These are phyloP conservation scores for Suillus decipiens DNA, from an alignment of 768 basidiomycete genomes.

Conservation along the genomic window DNA sequence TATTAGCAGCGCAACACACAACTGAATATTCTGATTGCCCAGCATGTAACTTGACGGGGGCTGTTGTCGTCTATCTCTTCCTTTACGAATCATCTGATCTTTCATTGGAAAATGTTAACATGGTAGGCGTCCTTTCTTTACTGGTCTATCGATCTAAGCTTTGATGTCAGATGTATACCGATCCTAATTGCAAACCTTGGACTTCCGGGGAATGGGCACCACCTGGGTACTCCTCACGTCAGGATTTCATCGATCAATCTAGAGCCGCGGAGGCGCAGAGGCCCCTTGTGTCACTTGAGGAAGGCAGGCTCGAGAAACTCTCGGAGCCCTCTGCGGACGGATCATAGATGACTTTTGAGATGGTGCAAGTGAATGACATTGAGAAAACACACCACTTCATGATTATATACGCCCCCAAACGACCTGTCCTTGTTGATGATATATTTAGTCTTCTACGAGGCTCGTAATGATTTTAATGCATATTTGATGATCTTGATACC, in stretches of 20 bases:
- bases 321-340: background rate
- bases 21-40: background rate
- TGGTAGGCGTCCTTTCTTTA: conserved; percentile 34
- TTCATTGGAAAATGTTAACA: conserved; percentile 65
- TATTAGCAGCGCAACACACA: background rate
- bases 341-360: background rate
- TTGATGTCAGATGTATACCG: conserved; percentile 57
- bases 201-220: conserved; percentile 62
- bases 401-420: background rate
- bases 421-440: background rate
- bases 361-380: background rate
- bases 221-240: conserved; percentile 49
- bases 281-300: conserved; percentile 28
- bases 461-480: background rate
- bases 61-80: conserved; percentile 68
- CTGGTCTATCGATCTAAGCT: conserved; percentile 2
- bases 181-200: conserved; percentile 68
- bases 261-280: conserved; percentile 42
- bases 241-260: conserved; percentile 45
- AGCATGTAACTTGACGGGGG: conserved; percentile 62
- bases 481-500: background rate
- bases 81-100: conserved; percentile 73
- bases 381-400: background rate
- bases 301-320: conserved; percentile 27
- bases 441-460: background rate